phyloP scores from a whole-genome alignment of 495 filamentous ascomycete species.

The Acidomyces sp. region DNA sequence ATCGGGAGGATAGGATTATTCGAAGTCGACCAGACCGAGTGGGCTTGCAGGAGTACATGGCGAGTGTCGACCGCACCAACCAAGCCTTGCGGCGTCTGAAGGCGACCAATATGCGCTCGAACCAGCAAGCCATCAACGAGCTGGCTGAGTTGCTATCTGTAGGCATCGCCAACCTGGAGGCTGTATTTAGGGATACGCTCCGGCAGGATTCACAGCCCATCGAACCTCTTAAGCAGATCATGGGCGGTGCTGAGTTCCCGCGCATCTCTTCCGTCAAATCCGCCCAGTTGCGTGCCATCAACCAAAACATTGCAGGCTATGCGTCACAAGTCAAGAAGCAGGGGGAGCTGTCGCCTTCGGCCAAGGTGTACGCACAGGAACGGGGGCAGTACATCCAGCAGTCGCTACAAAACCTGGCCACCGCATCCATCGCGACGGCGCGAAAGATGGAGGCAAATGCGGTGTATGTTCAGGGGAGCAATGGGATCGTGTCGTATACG shows the following conservation, averaged over 20 bases:
- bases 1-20: conserved; percentile 81
- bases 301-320: conserved; percentile 42
- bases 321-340: conserved; percentile 36
- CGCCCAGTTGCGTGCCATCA: conserved; percentile 45
- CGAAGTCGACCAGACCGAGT: conserved; percentile 59
- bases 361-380: conserved; percentile 71
- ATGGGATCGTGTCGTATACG: conserved; percentile 82
- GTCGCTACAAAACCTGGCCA: conserved; percentile 71
- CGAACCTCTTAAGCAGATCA: conserved; percentile 85
- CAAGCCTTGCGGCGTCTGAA: conserved; percentile 69
- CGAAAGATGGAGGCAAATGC: conserved; percentile 65
- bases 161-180: conserved; percentile 70
- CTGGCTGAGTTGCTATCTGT: conserved; percentile 61
- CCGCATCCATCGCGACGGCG: conserved; percentile 77
- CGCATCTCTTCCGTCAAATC: conserved; percentile 43
- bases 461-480: conserved; percentile 80
- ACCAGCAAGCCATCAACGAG: conserved; percentile 77
- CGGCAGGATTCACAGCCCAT: conserved; percentile 59
- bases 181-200: conserved; percentile 61
- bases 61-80: conserved; percentile 75
- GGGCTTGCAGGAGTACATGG: conserved; percentile 73
- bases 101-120: conserved; percentile 74
- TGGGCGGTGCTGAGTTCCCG: conserved; percentile 61
- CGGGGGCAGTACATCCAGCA: conserved; percentile 69
- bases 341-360: conserved; percentile 41